These are phyloP conservation scores for Geotrichum klebahnii DNA, from an alignment of 1,139 yeast species.

Conservation along the genomic window DNA sequence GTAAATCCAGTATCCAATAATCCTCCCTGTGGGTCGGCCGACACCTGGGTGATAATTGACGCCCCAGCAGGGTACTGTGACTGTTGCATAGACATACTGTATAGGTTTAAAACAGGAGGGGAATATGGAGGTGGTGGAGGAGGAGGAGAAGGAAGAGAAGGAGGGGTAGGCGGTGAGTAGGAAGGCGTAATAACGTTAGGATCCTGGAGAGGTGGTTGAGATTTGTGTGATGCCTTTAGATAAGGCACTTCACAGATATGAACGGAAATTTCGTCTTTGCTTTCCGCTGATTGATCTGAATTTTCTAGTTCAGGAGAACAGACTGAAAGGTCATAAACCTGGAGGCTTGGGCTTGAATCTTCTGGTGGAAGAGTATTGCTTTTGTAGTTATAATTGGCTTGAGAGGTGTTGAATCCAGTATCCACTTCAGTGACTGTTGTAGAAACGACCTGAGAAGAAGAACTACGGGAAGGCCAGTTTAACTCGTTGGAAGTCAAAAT, in stretches of 20 bases:
- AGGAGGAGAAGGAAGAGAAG: conserved; percentile 2
- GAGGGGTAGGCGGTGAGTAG: too few species aligned
- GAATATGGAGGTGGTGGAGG: conserved; percentile 36
- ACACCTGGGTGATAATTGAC: conserved; percentile 38
- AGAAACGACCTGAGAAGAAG: too few species aligned
- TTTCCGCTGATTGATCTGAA: background rate
- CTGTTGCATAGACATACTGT: conserved; percentile 32
- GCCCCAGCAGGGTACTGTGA: conserved; percentile 18
- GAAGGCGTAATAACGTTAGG: conserved; percentile 1
- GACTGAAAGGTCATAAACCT: too few species aligned
- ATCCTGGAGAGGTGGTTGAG: background rate
- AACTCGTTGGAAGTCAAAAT: too few species aligned
- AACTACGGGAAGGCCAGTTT: too few species aligned
- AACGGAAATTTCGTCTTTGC: conserved; percentile 12
- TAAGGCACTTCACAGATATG: conserved; percentile 1
- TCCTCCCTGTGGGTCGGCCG: conserved; percentile 23
- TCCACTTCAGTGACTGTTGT: too few species aligned
- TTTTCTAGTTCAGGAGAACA: background rate
- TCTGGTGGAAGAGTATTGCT: too few species aligned
- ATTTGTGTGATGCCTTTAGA: background rate
- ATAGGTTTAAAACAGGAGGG: conserved; percentile 29
- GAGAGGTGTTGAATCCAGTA: too few species aligned
- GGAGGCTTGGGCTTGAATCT: too few species aligned
- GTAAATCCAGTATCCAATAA: conserved; percentile 12
- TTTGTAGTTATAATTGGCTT: too few species aligned